phyloP scores from a whole-genome alignment of 2,329 filamentous ascomycete species.

The Microcyclospora tardicrescens region DNA sequence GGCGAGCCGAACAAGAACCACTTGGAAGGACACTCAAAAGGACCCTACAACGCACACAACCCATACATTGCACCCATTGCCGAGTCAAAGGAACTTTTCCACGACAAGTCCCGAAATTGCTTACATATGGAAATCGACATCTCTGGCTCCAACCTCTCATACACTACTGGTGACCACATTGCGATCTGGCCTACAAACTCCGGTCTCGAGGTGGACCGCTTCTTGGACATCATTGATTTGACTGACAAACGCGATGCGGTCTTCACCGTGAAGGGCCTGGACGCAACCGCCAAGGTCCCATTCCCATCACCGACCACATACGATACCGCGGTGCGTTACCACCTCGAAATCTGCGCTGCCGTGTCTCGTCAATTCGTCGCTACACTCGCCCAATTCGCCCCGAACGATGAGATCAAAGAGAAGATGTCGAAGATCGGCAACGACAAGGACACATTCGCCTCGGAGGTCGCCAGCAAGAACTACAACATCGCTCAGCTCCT shows the following conservation, averaged over 20 bases:
- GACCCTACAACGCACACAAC: slow-evolving; percentile 80
- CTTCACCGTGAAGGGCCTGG: slow-evolving; percentile 78
- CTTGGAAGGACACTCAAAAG: slow-evolving; percentile 68
- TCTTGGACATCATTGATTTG: slow-evolving; percentile 68
- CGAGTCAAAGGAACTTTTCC: slow-evolving; percentile 85
- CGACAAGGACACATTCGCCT: slow-evolving; percentile 91
- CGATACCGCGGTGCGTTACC: slow-evolving; percentile 83
- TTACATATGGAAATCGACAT: slow-evolving; percentile 93
- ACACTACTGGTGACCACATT: slow-evolving; percentile 95
- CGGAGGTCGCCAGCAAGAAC: slow-evolving; percentile 66
- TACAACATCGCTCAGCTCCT: slow-evolving; percentile 85
- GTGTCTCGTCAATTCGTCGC: slow-evolving; percentile 92
- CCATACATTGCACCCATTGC: slow-evolving; percentile 86
- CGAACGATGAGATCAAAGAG: slow-evolving; percentile 68
- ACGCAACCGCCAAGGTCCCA: slow-evolving; percentile 91
- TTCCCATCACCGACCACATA: slow-evolving; percentile 96
- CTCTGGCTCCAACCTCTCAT: slow-evolving; percentile 74
- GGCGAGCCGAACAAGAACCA: slow-evolving; percentile 77
- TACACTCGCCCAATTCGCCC: slow-evolving; percentile 76
- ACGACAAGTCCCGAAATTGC: slow-evolving; percentile 80
- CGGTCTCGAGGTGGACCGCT: slow-evolving; percentile 80
- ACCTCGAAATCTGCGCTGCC: slow-evolving; percentile 90
- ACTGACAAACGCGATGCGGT: slow-evolving; percentile 66
- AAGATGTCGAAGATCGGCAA: slow-evolving; percentile 80
- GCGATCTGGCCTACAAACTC: slow-evolving; percentile 95